Evolutionary conservation across 2,329 filamentous ascomycete species (phyloP), one percentile per base, ranked within the genome.

Genomic region (Ophiocordyceps camponoti-rufipedis): DNA sequence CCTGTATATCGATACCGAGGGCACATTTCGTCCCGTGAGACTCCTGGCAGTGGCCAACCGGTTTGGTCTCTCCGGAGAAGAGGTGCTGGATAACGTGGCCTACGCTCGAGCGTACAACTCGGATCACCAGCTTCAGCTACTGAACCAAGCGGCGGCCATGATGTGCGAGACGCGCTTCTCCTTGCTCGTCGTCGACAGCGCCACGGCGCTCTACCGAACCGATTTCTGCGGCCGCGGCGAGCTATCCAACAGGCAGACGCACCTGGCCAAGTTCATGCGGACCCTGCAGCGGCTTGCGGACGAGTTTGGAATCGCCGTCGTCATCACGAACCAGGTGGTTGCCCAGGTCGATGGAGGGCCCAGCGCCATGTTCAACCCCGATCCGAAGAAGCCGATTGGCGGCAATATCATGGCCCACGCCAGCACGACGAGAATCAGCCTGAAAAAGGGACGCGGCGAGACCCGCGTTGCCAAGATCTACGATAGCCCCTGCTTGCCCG

Each of bases 161-260:
- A 98, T 98, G 93, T 95, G 88, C 47, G 93, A 98, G 67, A 98
- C 91, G 0, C 80, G 91, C 4, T 98, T 98, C 63, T 96, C 91
- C 3, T 74, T 98, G 9, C 78, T 98, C 44, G 80, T 98, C 43
- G 91, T 98, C 47, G 91, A 98, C 64, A 94, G 87, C 47, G 93
- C 93, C 13, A 98, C 91, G 0, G 82, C 89, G 2, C 74, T 98
- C 3, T 98, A 98, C 63, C 80, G 91, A 53, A 98, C 91, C 0
- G 91, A 98, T 58, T 98, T 96, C 63, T 78, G 87, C 50, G 91
- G 91, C n/a, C 82, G 91, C 62, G 93, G 91, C 48, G 91, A 98
- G 63, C 74, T 98, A 31, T 94, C 87, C n/a, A 88, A 84, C 44
- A 75, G 91, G 51, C 91, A 98, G 60, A 86, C 81, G 2, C 85